These are phyloP conservation scores for Pleurotus pulmonarius DNA, from an alignment of 768 basidiomycete genomes.

Conservation along the genomic window DNA sequence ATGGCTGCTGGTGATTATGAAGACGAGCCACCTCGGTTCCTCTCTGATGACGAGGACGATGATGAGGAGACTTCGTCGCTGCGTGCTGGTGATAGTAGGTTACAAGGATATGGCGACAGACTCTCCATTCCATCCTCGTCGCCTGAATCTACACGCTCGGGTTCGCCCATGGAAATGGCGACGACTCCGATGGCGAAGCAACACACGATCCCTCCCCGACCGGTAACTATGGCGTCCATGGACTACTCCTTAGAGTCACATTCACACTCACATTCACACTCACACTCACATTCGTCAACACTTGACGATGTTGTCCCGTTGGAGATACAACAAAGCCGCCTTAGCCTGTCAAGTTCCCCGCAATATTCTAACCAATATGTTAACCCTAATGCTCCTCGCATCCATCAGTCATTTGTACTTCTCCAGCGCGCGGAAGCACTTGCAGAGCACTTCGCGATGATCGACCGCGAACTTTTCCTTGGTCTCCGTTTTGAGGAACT, in stretches of 20 bases:
- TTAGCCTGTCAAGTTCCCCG: constrained; percentile 30
- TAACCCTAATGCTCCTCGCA: constrained; percentile 32
- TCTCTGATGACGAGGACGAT: constrained; percentile 40
- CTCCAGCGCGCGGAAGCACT: constrained; percentile 54
- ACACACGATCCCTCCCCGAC: constrained; percentile 21
- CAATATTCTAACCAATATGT: constrained; percentile 26
- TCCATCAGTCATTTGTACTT: constrained; percentile 74
- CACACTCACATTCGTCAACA: constrained; percentile 47
- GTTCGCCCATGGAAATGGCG: constrained; percentile 11
- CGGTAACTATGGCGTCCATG: constrained; percentile 22
- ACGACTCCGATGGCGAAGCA: constrained; percentile 33
- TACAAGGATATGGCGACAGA: constrained; percentile 16
- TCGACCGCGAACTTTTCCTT: constrained; percentile 85
- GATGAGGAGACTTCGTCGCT: constrained; percentile 20
- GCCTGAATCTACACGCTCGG: background rate
- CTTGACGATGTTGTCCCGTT: constrained; percentile 61
- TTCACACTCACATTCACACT: constrained; percentile 23
- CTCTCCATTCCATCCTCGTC: background rate
- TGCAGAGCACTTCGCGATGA: constrained; percentile 80
- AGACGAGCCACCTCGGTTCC: constrained; percentile 56
- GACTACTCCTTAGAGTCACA: background rate
- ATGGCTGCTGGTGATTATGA: constrained; percentile 62
- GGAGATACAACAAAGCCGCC: constrained; percentile 62
- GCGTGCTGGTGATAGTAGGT: constrained; percentile 15
- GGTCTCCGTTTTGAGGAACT: constrained; percentile 85